phyloP scores from a whole-genome alignment of 108 stramenopile species.

The Cyclotella baltica region DNA sequence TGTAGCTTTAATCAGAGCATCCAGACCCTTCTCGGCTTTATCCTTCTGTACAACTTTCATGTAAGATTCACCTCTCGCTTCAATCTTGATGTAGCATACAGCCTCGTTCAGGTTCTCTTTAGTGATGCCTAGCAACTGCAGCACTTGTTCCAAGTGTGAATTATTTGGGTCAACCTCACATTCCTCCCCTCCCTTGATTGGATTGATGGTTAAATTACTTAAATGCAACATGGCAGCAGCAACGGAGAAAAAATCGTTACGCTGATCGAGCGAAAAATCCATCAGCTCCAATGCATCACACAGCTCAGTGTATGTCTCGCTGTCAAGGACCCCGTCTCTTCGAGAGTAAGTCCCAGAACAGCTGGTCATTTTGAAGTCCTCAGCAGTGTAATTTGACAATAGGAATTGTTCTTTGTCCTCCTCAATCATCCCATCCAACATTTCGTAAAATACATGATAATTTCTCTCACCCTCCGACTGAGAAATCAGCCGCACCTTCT shows the following conservation, averaged over 20 bases:
- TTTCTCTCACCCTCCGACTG: conserved; percentile 90
- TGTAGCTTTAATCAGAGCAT: conserved; percentile 94
- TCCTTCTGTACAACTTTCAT: conserved; percentile 64
- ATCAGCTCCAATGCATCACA: conserved; percentile 60
- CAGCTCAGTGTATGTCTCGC: conserved; percentile 52
- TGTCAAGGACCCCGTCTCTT: conserved; percentile 61
- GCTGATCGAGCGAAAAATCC: conserved; percentile 55
- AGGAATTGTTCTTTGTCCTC: conserved; percentile 63
- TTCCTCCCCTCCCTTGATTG: conserved; percentile 61
- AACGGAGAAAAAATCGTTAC: conserved; percentile 53
- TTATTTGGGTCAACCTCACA: conserved; percentile 56
- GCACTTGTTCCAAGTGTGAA: conserved; percentile 54
- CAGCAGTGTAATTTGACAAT: conserved; percentile 46
- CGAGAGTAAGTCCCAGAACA: conserved; percentile 66
- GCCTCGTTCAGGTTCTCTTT: conserved; percentile 75
- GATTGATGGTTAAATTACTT: conserved; percentile 66
- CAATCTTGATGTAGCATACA: conserved; percentile 76
- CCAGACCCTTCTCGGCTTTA: conserved; percentile 89
- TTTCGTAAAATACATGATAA: conserved; percentile 94
- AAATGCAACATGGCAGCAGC: conserved; percentile 65
- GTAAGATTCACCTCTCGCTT: conserved; percentile 75
- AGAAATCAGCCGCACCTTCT: conserved; percentile 91
- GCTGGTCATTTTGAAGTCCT: conserved; percentile 60
- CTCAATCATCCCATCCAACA: conserved; percentile 55
- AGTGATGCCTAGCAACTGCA: conserved; percentile 78